phyloP scores from a whole-genome alignment of 495 filamentous ascomycete species.

The Penicillium atrosanguineum region DNA sequence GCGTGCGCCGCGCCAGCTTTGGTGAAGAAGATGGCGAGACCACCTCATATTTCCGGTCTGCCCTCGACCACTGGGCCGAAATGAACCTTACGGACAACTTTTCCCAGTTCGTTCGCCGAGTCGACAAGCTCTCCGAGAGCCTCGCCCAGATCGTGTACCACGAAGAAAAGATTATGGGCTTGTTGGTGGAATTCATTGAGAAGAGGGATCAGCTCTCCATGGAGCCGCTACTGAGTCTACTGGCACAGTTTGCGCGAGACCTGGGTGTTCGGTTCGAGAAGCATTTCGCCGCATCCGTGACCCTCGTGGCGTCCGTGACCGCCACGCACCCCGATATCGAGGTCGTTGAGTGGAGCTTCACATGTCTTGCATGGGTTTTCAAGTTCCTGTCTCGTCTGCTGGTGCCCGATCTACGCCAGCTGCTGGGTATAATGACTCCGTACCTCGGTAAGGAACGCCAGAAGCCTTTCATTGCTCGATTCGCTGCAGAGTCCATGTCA shows the following conservation, averaged over 20 bases:
- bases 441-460: constrained; percentile 80
- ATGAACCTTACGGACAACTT: constrained; percentile 84
- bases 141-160: constrained; percentile 88
- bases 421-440: constrained; percentile 78
- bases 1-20: constrained; percentile 77
- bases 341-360: constrained; percentile 95
- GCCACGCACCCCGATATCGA: constrained; percentile 65
- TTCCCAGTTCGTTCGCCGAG: constrained; percentile 66
- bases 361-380: constrained; percentile 90
- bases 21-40: constrained; percentile 67
- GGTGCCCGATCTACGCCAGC: constrained; percentile 77
- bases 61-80: constrained; percentile 84
- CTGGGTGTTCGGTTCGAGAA: constrained; percentile 84
- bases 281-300: constrained; percentile 71
- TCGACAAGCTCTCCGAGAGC: constrained; percentile 77
- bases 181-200: constrained; percentile 75
- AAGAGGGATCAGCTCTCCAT: constrained; percentile 69
- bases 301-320: constrained; percentile 62
- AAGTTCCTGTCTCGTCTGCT: constrained; percentile 90
- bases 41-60: constrained; percentile 76
- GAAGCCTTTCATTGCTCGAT: constrained; percentile 80
- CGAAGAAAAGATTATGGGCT: constrained; percentile 75
- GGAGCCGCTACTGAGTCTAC: constrained; percentile 79
- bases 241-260: constrained; percentile 90
- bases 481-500: constrained; percentile 91